Base-by-base conservation (phyloP, 805 yeast species). In the Myxozyma geophila region DNA sequence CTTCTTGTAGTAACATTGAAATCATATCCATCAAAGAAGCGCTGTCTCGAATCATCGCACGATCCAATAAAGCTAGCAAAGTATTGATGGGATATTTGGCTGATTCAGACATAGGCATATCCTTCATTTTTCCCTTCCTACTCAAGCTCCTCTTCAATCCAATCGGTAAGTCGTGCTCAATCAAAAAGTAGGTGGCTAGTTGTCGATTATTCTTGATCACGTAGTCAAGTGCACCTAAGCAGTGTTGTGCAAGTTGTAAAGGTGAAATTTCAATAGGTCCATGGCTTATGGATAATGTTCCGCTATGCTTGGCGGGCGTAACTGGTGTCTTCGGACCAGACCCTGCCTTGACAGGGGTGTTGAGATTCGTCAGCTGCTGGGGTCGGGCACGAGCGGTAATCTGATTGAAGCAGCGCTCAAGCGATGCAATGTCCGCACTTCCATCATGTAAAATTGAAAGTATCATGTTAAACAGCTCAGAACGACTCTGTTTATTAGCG, bases 381-480 rank as follows among this genome's bases (percentile, higher is more conserved):
- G 53, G 58, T 58, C 72, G 75, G 7, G 90, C 86, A 43, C 86
- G 78, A 39, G 76, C 75, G 7, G 87, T 79, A 7, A 89, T 76
- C 62, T 85, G 85, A 39, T 78, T 73, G 74, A 86, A 92, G 5
- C 85, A 81, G 67, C 79, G 82, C 68, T 88, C 92, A 50, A 90
- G 75, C 0, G 90, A 75, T 17, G 79, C 80, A 59, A 85, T 87
- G 69, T 84, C 87, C 1, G 73, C 71, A 6, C 87, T 77, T n/a
- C 95, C 96, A 65, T 92, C 97, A 62, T 87, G 87, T 41, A 92
- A 76, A 50, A 92, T 81, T 17, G 87, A 84, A 47, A 92, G 74
- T 48, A 92, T 72, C 61, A 88, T 76, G 49, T 88, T 85, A 73
- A 92, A 79, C 15, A 90, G 82, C 67, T 92, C 97, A 9, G 84